phyloP scores from a whole-genome alignment of 2,329 filamentous ascomycete genomes.

The Metarhizium brunneum region DNA sequence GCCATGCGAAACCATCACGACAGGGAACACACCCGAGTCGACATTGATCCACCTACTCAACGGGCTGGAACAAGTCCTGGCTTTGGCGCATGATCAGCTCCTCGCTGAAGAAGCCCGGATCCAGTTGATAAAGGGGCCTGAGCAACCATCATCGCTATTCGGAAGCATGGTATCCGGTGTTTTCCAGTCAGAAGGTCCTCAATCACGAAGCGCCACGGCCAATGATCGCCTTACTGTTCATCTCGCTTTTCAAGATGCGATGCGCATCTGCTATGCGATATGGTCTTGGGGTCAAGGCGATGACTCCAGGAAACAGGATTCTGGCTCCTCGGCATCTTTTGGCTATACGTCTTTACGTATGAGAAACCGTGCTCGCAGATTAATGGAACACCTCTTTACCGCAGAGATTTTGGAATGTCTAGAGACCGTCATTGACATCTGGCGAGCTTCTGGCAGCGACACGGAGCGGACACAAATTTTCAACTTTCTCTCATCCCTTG shows the following conservation, averaged over 20 bases:
- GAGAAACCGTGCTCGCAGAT: conserved; percentile 76
- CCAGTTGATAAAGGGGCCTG: conserved; percentile 64
- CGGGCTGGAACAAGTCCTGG: conserved; percentile 83
- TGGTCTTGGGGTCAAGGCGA: conserved; percentile 82
- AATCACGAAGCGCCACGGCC: conserved; percentile 74
- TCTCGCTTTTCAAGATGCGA: conserved; percentile 92
- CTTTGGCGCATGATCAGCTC: conserved; percentile 75
- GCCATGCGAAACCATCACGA: neutral
- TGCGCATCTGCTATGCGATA: conserved; percentile 83
- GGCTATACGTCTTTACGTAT: conserved; percentile 84
- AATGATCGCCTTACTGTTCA: conserved; percentile 90
- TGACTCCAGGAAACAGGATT: conserved; percentile 51
- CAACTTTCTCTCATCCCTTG: conserved; percentile 80
- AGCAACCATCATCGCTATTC: conserved; percentile 80
- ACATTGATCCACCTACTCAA: conserved; percentile 82
- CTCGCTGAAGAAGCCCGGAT: conserved; percentile 64
- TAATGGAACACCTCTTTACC: conserved; percentile 86
- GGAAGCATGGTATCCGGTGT: conserved; percentile 91
- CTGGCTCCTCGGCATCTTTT: conserved; percentile 68
- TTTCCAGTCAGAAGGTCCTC: conserved; percentile 68
- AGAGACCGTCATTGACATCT: conserved; percentile 81
- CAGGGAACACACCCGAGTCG: conserved; percentile 46
- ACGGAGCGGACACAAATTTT: conserved; percentile 57
- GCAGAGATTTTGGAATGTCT: conserved; percentile 89
- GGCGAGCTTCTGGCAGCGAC: conserved; percentile 48